Percentiles rank a stretch among this genome's conserved stretches.
phyloP scores from a whole-genome alignment of 2,329 filamentous ascomycete genomes.

The Laburnicola sp. region DNA sequence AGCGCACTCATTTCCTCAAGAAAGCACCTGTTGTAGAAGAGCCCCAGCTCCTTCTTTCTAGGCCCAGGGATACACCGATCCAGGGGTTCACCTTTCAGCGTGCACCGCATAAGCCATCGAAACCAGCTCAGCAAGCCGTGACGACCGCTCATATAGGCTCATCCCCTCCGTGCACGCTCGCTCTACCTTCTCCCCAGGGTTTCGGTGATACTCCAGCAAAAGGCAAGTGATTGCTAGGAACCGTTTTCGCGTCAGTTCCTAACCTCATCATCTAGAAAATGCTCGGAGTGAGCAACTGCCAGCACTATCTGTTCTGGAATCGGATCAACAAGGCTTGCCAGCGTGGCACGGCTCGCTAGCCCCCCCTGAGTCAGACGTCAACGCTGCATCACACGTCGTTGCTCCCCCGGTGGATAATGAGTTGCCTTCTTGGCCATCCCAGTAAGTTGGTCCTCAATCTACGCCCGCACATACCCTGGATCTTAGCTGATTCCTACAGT shows the following conservation, averaged over 20 bases:
- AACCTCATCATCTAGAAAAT: neutral
- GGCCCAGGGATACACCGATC: neutral
- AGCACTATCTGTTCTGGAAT: neutral
- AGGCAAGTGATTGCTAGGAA: neutral
- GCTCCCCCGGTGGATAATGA: neutral
- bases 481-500: neutral
- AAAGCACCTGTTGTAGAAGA: neutral
- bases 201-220: neutral
- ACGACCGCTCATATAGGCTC: neutral
- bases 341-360: neutral
- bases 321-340: neutral
- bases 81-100: constrained; percentile 6
- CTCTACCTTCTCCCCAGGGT: neutral
- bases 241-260: neutral
- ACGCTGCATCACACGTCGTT: neutral
- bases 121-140: neutral
- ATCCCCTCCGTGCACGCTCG: neutral
- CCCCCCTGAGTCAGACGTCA: neutral
- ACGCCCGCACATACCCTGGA: no score
- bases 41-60: no score
- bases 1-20: neutral
- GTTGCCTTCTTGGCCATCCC: no score
- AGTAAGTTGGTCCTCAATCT: neutral
- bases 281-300: neutral
- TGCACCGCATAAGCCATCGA: neutral